Base-by-base conservation (phyloP, 2,329 filamentous ascomycete species). In the Colletotrichum sp. region DNA sequence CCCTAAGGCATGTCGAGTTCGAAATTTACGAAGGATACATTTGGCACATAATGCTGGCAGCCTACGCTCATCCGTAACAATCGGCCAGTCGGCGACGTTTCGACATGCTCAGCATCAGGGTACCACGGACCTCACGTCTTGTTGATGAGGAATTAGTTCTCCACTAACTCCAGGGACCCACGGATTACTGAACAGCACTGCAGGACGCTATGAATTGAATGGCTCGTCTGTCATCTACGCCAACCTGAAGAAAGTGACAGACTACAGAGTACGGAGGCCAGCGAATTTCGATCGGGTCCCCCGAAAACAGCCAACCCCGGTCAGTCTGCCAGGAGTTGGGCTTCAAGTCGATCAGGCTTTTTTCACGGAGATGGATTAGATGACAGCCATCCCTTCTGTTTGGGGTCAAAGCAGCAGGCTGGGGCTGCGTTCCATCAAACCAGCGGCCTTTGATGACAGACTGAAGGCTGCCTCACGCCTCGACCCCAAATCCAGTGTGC, bases 101-200 rank as follows among this genome's bases (percentile, higher is more conserved):
- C n/a, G 36, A 43, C 34, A 21, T 64, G n/a, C 36, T 43, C 61
- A 43, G 21, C 15, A 64, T 43, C 24, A 58, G 9, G 32, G 15
- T 63, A 26, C 24, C 61, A 57, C 28, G 15, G 26, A 28, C 24
- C 36, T 34, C 24, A 12, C 32, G 32, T 26, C 34, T 21, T 30
- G 6, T 24, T 21, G 30, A 28, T 21, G 43, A 43, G 57, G 63
- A 64, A 57, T n/a, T 10, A 21, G n/a, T 68, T 32, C 64, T 18
- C 57, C 63, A 30, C 38, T 28, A 18, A 30, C 18, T 32, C 26
- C 32, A 52, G 64, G 38, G 43, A n/a, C 24, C 21, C 13, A 16
- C 18, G 26, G 70, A 75, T 73, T 73, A 73, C 73, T 73, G 57
- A 75, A 68, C 73, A 57, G 8, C 21, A 24, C 48, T 32, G 63